A percentile compares a stretch with the other conserved stretches of the same genome.
Evolutionary conservation across 2,329 filamentous ascomycete genomes (phyloP).

Genomic region (Gnomoniopsis sp.): DNA sequence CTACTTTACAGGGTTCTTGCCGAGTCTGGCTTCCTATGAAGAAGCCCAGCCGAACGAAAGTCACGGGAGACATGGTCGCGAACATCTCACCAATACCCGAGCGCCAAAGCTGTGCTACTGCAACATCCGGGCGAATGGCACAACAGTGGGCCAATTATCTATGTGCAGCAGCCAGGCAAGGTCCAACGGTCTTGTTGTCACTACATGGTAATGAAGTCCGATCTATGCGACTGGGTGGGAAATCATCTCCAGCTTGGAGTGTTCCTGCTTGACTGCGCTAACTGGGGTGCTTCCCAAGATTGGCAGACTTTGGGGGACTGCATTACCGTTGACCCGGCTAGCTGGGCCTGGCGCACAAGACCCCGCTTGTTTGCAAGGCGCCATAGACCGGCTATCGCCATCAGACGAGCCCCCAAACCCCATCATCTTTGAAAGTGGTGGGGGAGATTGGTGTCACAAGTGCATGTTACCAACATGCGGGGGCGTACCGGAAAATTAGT

Average conservation of each 20-base stretch:
- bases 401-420: neutral
- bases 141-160: neutral
- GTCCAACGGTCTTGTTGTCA: neutral
- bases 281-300: neutral
- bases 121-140: neutral
- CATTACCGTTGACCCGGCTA: neutral
- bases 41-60: neutral
- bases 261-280: neutral
- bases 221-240: neutral
- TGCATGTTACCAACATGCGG: neutral
- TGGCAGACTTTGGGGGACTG: neutral
- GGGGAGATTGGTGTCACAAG: neutral
- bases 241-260: neutral
- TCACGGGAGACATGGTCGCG: neutral
- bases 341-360: neutral
- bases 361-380: neutral
- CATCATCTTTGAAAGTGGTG: neutral
- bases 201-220: neutral
- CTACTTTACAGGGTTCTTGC: conserved; percentile 49
- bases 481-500: neutral
- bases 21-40: conserved; percentile 59
- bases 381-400: neutral
- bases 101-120: conserved; percentile 7
- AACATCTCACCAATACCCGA: neutral
- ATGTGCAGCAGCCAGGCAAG: neutral